Evolutionary conservation across 331 rosid genomes (phyloP), one percentile per base, ranked within the genome.

Genomic region (Spiraea crenata): DNA sequence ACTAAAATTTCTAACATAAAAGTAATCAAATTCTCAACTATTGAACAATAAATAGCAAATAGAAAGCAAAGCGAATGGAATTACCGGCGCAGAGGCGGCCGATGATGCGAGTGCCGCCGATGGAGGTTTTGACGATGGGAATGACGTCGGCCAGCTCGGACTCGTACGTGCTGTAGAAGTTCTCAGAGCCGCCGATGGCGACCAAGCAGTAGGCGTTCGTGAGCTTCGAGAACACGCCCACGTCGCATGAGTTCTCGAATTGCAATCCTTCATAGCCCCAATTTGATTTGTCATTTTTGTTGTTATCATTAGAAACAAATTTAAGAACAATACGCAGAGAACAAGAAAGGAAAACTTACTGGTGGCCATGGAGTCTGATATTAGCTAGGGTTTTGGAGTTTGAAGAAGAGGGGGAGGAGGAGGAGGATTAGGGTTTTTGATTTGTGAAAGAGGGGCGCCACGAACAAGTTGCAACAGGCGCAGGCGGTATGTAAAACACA

Each of bases 191-290:
- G 40, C 99, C 99, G 47, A 91, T 95, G 49, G 98, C 91, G 72
- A 95, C 99, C 93, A 95, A 81, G 67, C 99, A 95, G 81, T 88
- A 95, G 3, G 92, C 93, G 74, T 95, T 95, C n/a, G 96, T 91
- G 59, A 95, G 96, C 85, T 95, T 95, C 19, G 96, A 91, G 72
- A 95, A 95, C 16, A 88, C 99, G 42, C 99, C 99, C 65, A 95
- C 51, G 19, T 95, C 98, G 72, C 96, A 95, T 11, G 82, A 79
- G 76, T 95, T 95, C 82, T 95, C 99, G 75, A 95, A 95, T 87
- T 85, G 90, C 65, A 95, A 80, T 71, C 99, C 98, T 95, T 10
- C 65, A 67, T 10, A 57, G 9, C 25, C 66, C 74, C 45, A 45
- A 57, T 15, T 25, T 10, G 16, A 17, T 7, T 57, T 70, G 34